These are phyloP conservation scores for Apophysomyces variabilis DNA, from an alignment of 371 early-diverging fungal genomes.

Conservation along the genomic window DNA sequence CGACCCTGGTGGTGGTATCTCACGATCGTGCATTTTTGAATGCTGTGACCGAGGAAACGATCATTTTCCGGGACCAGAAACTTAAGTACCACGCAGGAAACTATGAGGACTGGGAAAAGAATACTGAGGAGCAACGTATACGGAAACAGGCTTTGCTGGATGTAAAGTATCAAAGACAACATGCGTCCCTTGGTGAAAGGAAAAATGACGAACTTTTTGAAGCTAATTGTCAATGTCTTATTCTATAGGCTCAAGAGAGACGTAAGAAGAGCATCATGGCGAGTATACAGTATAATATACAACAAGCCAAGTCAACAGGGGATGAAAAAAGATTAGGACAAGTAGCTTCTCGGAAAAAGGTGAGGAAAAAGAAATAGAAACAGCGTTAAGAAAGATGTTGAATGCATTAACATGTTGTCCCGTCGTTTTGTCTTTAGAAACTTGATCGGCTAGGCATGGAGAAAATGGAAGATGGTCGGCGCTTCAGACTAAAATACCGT, in stretches of 20 bases:
- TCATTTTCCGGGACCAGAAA: slow-evolving; percentile 65
- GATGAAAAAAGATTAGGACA: slow-evolving; percentile 79
- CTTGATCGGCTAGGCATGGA: slow-evolving; percentile 67
- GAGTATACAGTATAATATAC: slow-evolving; percentile 67
- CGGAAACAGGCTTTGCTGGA: slow-evolving; percentile 53
- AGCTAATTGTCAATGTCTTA: not conserved
- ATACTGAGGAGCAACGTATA: slow-evolving; percentile 63
- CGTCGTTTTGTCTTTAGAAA: slow-evolving; percentile 36
- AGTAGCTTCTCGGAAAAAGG: slow-evolving; percentile 77
- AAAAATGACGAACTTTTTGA: not conserved
- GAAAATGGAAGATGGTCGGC: slow-evolving; percentile 66
- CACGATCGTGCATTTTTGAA: slow-evolving; percentile 84
- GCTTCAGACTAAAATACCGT: slow-evolving; percentile 69
- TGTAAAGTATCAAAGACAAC: slow-evolving; percentile 28
- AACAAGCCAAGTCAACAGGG: slow-evolving; percentile 70
- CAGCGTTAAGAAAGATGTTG: too few species aligned
- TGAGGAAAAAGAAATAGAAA: slow-evolving; percentile 18
- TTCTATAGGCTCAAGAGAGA: slow-evolving; percentile 53
- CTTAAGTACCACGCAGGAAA: slow-evolving; percentile 78
- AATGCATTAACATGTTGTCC: too few species aligned
- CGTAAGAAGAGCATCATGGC: slow-evolving; percentile 63
- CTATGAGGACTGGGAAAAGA: slow-evolving; percentile 71
- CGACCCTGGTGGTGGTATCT: slow-evolving; percentile 76
- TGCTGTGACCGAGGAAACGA: slow-evolving; percentile 70
- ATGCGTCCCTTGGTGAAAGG: not conserved